Evolutionary conservation across 1,139 yeast genomes (phyloP), one percentile per base, ranked within the genome.

Genomic region (Debaryomycetaceae sp.): DNA sequence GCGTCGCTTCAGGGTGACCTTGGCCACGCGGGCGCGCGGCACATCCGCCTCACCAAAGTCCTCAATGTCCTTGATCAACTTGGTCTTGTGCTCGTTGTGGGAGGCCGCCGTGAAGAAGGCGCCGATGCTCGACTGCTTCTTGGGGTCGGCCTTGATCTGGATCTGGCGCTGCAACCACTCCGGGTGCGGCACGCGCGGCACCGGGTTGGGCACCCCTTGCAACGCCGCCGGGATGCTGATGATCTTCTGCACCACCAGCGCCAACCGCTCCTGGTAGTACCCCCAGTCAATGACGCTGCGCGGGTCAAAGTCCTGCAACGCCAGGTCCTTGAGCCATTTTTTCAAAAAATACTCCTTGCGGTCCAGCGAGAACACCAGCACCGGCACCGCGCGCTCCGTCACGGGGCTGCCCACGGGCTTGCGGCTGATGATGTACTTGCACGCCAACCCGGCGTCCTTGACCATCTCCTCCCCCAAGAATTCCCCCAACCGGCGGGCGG

Each of bases 391-490:
- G 43, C 99, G 71, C 50, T 91, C 98, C 0, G 98, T 86, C 18
- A 91, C 93, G 0, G 98, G 96, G 1, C 95, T 82, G 28, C 82
- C 83, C 17, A 69, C 49, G 1, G 99, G 98, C 43, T 76, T 78
- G 27, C 80, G 77, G 41, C 96, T 82, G 42, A 93, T 89, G 57
- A 93, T 82, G 58, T 88, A 93, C 52, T 88, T 88, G 58, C 96
- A 91, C 2, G 95, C 96, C 40, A 93, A 73, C 41, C 98, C 98
- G 34, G 91, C 89, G 58, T 89, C 97, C 46, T 86, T 88, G 7
- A 88, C 94, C 96, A 91, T 91, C 45, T 86, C 96, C 40, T 83
- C 89, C n/a, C 98, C 98, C 43, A 93, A 67, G 49, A 93, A 91
- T 46, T 91, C 97, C 36, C 96, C 96, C 31, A 93, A 65, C 43